Evolutionary conservation across 202 grass and related monocot species (phyloP), one percentile per base, ranked within the genome.

Genomic region (Bolboschoenoplectus hybrid): DNA sequence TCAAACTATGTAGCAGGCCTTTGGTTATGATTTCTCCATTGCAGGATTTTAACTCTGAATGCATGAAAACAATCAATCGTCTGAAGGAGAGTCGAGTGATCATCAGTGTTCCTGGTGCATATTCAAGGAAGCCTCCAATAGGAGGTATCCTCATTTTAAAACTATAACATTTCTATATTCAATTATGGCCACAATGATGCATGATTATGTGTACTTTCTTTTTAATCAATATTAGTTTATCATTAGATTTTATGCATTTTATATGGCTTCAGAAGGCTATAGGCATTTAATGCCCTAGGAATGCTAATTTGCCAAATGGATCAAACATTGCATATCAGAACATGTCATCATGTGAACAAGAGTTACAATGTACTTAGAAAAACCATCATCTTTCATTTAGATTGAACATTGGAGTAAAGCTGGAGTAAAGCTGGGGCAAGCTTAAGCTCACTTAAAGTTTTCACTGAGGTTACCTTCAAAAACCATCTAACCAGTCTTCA

Each of bases 71-170:
- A 75, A 63, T 90, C 43, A 88, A 92, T 47, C 38, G 80, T 70
- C 61, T 92, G 35, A 61, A 89, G 82, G 80, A 75, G 47, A 88
- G 82, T 68, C 85, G 81, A 91, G 96, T 98, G 70, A 95, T 98
- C 52, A 84, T 95, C 66, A 94, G 91, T 87, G 84, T 98, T 86
- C 96, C 90, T 2, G 93, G 96, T 77, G 91, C 89, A 75, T 89
- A 98, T 85, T 98, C 93, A 63, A 93, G 96, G 82, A 98, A 98
- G 82, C 93, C 93, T 86, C 93, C 91, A 26, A 79, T 98, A 8
- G 88, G 82, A 86, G 87, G 96, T 98, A 98, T 95, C 90, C 91
- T 93, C 89, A 9, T 50, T 61, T 88, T 8, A 69, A 46, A 71
- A 78, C 58, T 85, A 63, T 45, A 62, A 68, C n/a, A 78, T 57